Evolutionary conservation across 2,329 filamentous ascomycete genomes (phyloP).

Genomic region (Phyllosticta paracitricarpa): DNA sequence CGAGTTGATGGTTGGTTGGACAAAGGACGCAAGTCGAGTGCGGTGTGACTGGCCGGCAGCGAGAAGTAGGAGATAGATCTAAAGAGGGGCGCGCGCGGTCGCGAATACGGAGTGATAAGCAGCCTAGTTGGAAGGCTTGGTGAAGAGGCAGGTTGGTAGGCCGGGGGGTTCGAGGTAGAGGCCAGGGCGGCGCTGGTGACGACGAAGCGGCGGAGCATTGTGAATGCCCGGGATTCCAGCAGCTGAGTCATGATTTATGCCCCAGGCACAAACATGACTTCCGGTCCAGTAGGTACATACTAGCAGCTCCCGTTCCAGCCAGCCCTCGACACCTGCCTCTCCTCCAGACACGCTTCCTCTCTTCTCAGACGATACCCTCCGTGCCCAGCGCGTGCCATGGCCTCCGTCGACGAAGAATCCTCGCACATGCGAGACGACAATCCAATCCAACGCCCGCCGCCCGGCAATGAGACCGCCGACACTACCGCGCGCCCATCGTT

Average conservation of each 20-base stretch:
- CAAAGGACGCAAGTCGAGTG: constrained; percentile 5
- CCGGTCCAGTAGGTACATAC: background rate
- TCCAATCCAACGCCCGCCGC: background rate
- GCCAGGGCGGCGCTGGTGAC: background rate
- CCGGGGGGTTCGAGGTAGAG: background rate
- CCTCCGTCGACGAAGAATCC: constrained; percentile 3
- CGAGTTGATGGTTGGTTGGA: constrained; percentile 8
- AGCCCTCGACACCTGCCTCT: background rate
- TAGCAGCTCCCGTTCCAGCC: background rate
- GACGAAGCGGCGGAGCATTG: background rate
- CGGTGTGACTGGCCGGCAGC: constrained; percentile 5
- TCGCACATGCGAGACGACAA: constrained; percentile 1
- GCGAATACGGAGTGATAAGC: background rate
- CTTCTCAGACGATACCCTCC: background rate
- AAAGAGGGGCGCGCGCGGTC: constrained; percentile 2
- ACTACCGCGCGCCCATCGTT: constrained; percentile 1
- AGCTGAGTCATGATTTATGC: background rate
- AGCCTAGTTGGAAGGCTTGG: background rate
- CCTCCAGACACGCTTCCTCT: background rate
- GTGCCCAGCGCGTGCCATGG: background rate
- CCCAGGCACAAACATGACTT: too few relatives aligned
- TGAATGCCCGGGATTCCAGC: background rate
- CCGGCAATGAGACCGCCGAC: constrained; percentile 1
- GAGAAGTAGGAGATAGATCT: constrained; percentile 1
- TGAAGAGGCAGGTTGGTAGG: background rate